Percentiles rank a stretch among this genome's conserved stretches.
phyloP scores from a whole-genome alignment of 257 asterid genomes.

The Ocimum tenuiflorum region DNA sequence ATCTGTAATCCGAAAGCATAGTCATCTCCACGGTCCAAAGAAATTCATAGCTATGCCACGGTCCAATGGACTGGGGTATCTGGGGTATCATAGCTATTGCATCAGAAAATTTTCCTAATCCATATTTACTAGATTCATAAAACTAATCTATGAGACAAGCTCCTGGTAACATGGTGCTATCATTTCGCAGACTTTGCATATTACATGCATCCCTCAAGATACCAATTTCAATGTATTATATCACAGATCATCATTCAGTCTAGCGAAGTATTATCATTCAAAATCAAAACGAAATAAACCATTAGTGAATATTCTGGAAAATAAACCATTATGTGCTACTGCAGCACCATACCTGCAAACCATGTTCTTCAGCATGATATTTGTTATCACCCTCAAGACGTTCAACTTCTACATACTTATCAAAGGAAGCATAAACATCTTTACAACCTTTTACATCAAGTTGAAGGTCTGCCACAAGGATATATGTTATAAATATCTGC shows the following conservation, averaged over 20 bases:
- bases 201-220: slow-evolving; percentile 11
- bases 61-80: background rate
- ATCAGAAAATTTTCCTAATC: background rate
- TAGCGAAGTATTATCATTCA: background rate
- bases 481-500: slow-evolving; percentile 14
- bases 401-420: slow-evolving; percentile 95
- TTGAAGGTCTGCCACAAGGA: slow-evolving; percentile 70
- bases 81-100: no score
- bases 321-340: slow-evolving; percentile 5
- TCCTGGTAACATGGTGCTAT: background rate
- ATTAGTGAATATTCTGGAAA: background rate
- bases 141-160: background rate
- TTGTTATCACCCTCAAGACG: slow-evolving; percentile 96
- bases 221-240: background rate
- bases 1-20: background rate
- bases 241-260: slow-evolving; percentile 1
- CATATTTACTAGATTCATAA: background rate
- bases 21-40: background rate
- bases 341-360: slow-evolving; percentile 66
- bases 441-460: slow-evolving; percentile 95
- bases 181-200: background rate
- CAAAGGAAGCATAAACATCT: slow-evolving; percentile 95
- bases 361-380: slow-evolving; percentile 90
- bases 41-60: slow-evolving; percentile 3
- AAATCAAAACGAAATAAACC: slow-evolving; percentile 8